Conservation (phyloP, 2,329 filamentous ascomycete genomes). For the Pyrenophora seminiperda region DNA sequence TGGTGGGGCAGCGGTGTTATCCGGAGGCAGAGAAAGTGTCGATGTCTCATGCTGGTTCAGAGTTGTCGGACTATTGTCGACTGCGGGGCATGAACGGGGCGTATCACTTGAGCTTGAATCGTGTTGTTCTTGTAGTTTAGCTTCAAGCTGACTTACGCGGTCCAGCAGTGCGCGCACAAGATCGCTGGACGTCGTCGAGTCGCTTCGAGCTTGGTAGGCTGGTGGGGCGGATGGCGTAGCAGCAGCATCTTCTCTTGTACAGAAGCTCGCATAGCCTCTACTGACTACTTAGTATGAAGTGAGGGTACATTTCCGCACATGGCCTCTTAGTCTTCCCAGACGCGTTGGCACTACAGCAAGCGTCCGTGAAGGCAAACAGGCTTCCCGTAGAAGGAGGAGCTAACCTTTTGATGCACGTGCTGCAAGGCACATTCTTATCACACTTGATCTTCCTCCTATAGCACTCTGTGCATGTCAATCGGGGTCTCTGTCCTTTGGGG, state of each 20-base stretch:
- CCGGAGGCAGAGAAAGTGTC: background rate
- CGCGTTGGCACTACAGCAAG: background rate
- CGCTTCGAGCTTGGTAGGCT: background rate
- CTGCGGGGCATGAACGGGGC: background rate
- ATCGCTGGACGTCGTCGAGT: constrained; percentile 1
- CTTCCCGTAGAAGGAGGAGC: background rate
- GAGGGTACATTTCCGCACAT: background rate
- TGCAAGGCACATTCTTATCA: constrained; percentile 51
- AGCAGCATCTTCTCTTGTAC: constrained; percentile 17
- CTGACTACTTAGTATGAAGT: background rate
- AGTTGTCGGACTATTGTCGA: background rate
- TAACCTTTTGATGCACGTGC: constrained; percentile 47
- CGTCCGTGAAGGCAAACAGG: background rate
- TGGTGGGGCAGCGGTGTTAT: background rate
- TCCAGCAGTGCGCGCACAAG: constrained; percentile 28
- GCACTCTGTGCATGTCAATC: constrained; percentile 40
- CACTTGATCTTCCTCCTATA: constrained; percentile 47
- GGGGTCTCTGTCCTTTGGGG: constrained; percentile 17
- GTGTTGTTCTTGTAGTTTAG: constrained; percentile 12
- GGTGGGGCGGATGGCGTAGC: background rate
- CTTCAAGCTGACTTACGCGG: constrained; percentile 36
- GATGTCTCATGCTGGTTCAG: constrained; percentile 18
- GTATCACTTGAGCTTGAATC: background rate
- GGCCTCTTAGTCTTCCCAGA: background rate
- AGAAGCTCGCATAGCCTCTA: constrained; percentile 20